Percentiles rank a stretch among this genome's conserved stretches.
These are phyloP conservation scores for Furcasterigmium sp. DNA, from an alignment of 2,329 filamentous ascomycete genomes.

Conservation along the genomic window DNA sequence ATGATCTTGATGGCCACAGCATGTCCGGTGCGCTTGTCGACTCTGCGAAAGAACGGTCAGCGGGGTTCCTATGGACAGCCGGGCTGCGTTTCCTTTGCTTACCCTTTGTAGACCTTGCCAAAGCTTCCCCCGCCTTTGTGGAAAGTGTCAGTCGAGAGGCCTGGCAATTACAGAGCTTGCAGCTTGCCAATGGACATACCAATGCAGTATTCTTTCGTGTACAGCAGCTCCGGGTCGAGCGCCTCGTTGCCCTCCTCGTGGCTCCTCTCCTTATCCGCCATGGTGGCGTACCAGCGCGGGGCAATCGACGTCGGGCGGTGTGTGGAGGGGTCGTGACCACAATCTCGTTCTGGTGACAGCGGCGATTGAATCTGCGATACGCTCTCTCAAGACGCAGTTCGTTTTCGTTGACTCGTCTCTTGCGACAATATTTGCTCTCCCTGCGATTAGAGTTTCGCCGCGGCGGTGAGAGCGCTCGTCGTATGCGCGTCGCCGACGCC, in stretches of 20 bases:
- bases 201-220: constrained; percentile 89
- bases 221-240: constrained; percentile 83
- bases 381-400: too few relatives aligned
- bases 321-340: neutral
- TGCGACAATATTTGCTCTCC: too few relatives aligned
- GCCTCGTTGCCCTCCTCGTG: constrained; percentile 44
- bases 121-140: constrained; percentile 85
- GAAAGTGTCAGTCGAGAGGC: constrained; percentile 3
- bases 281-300: constrained; percentile 17
- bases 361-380: too few relatives aligned
- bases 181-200: constrained; percentile 44
- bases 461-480: neutral
- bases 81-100: constrained; percentile 13
- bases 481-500: neutral
- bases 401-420: too few relatives aligned
- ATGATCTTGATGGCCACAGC: constrained; percentile 98
- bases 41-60: constrained; percentile 41
- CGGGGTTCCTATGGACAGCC: neutral
- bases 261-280: constrained; percentile 45
- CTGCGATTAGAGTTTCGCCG: neutral
- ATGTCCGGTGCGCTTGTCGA: constrained; percentile 89
- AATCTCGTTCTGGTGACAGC: too few relatives aligned
- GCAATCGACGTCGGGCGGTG: neutral
- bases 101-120: constrained; percentile 98
- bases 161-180: too few relatives aligned